Percentiles rank a stretch among this genome's conserved stretches.
Evolutionary conservation across 2,329 filamentous ascomycete genomes (phyloP).

Genomic region (Talaromyces sp.): DNA sequence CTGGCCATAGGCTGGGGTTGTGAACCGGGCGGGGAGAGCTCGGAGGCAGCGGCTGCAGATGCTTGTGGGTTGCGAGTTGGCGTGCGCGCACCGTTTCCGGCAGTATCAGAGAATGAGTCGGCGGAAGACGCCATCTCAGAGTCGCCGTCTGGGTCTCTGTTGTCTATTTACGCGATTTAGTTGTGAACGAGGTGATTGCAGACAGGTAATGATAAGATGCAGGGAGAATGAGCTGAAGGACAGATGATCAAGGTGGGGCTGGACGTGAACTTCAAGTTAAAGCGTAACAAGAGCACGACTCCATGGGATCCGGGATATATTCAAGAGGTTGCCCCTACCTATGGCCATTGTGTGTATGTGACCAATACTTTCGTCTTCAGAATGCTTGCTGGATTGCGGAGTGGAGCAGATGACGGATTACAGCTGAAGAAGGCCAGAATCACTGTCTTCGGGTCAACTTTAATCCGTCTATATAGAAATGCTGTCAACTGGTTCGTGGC

Average conservation of each 20-base stretch:
- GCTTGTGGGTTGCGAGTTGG: constrained; percentile 36
- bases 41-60: constrained; percentile 39
- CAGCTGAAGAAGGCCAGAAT: not conserved
- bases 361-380: too few relatives aligned
- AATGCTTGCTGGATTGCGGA: not conserved
- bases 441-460: not conserved
- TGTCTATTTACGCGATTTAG: constrained; percentile 5
- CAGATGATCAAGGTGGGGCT: too few relatives aligned
- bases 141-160: constrained; percentile 56
- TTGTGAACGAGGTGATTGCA: not conserved
- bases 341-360: constrained; percentile 19
- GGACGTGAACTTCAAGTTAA: too few relatives aligned
- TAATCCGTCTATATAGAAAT: too few relatives aligned
- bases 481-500: too few relatives aligned
- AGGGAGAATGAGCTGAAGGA: too few relatives aligned
- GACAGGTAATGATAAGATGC: too few relatives aligned
- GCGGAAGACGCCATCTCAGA: constrained; percentile 58
- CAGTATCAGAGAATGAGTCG: constrained; percentile 42
- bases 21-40: constrained; percentile 59
- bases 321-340: constrained; percentile 15
- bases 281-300: not conserved
- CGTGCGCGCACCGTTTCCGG: constrained; percentile 44
- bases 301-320: not conserved
- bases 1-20: constrained; percentile 38
- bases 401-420: not conserved